Base-by-base conservation (phyloP, 1,139 yeast genomes). In the Candida sanyaensis region DNA sequence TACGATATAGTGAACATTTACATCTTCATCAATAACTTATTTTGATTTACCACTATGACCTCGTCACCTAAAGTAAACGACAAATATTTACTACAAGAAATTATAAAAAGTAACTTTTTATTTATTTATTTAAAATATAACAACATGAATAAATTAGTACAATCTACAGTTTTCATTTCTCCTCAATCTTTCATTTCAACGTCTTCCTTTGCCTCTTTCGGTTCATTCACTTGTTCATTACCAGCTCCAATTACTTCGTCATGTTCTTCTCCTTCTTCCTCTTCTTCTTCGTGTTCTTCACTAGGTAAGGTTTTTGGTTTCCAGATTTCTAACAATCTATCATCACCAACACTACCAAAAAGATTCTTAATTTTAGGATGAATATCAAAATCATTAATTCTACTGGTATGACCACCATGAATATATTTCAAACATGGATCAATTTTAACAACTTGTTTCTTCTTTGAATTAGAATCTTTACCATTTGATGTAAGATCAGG, bases 371-470 rank as follows among this genome's bases (percentile, higher is more conserved):
- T 62, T 31, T 44, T 55, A 3, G 84, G 83, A 57, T 80, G 84
- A 53, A 80, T 67, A 47, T 72, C 80, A 28, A 77, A 66, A 50
- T 76, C 83, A 55, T 78, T 74, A 42, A 81, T 68, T 54, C 81
- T 68, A 46, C 74, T 75, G 6, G 83, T 78, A 62, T 81, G 85
- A 13, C 86, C 86, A 12, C 83, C 85, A 62, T 81, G 85, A 50
- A 80, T 73, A 63, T 79, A 81, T 34, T 59, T 68, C 54, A 84
- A 70, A 56, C 86, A 77, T n/a, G 88, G 88, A 60, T 84, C 89
- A 28, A 71, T 71, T 45, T 66, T 71, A 45, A 17, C 31, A 2
- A 37, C 42, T 64, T 59, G 61, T 61, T 65, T 47, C 33, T 60
- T 64, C 31, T 40, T 38, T 12, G 40, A 47, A 21, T 30, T 42